These are phyloP conservation scores for Thalassiosira pacifica DNA, from an alignment of 352 stramenopile genomes.

Conservation along the genomic window DNA sequence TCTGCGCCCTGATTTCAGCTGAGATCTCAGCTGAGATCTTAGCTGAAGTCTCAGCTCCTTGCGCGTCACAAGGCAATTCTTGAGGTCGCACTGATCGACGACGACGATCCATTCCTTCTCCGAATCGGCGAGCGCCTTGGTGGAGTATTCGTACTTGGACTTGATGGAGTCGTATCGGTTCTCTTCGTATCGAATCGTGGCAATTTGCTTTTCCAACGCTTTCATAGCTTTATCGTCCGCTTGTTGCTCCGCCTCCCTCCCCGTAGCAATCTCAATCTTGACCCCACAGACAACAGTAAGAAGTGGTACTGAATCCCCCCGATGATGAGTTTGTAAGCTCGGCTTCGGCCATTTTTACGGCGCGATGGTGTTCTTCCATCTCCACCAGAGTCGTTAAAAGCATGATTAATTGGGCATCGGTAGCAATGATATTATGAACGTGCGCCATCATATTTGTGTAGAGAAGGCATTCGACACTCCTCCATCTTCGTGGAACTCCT, in stretches of 20 bases:
- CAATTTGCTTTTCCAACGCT: conserved; percentile 24
- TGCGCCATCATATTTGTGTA: no score
- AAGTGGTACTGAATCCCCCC: conserved; percentile 55
- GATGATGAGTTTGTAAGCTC: conserved; percentile 61
- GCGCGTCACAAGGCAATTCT: no score
- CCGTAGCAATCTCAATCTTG: conserved; percentile 38
- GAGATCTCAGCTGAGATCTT: no score
- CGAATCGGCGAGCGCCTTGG: conserved; percentile 27
- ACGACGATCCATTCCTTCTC: no score
- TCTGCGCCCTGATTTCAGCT: no score
- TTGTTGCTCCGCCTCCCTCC: conserved; percentile 38
- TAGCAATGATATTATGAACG: conserved; percentile 54
- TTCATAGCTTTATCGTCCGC: conserved; percentile 28
- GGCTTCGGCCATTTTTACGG: neutral
- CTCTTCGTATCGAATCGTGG: conserved; percentile 60
- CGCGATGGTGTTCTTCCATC: conserved; percentile 45
- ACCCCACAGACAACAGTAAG: conserved; percentile 35
- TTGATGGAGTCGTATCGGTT: conserved; percentile 36
- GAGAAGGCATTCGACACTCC: no score
- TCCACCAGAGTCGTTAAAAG: conserved; percentile 50
- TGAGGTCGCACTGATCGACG: no score
- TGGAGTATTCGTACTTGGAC: conserved; percentile 13
- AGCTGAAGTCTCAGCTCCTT: no score
- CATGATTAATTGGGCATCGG: conserved; percentile 55
- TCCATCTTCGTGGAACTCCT: no score